Evolutionary conservation across 2,329 filamentous ascomycete genomes (phyloP), one percentile per base, ranked within the genome.

Genomic region (Sclerotiophoma versabilis): DNA sequence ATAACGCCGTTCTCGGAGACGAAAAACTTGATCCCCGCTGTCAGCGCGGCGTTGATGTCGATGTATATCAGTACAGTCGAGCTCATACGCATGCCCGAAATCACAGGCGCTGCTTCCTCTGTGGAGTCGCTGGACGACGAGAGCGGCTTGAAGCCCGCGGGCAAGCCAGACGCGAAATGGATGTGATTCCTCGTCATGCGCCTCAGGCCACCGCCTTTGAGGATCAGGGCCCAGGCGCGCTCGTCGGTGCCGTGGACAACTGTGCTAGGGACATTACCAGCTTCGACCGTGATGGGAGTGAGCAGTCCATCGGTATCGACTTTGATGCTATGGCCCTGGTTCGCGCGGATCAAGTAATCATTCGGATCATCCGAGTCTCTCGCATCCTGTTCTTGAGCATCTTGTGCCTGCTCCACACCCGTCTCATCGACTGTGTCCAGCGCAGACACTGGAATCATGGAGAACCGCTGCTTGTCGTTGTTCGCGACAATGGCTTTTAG

Each of bases 211-310:
- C 93, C 93, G 0, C 84, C 81, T n/a, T 81, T 80, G 10, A 92
- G 75, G 57, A 99, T 98, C 10, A 81, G 69, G 0, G 83, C 78
- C 89, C 92, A 97, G 17, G 89, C 89, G 12, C 84, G 84, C 65
- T 93, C 91, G 70, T 92, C 96, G 0, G 93, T 97, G 30, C 95
- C 93, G 76, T 98, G 93, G 2, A 98, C 85, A 3, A 92, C 91
- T 0, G 82, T 80, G 0, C 80, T 69, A 0, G 91, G 91, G 1
- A 93, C 65, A 58, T 84, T 84, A 20, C 68, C 82, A 6, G 72
- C 76, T 27, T 83, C 82, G 0, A 41, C 17, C 0, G 68, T 87
- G 52, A 97, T 80, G 6, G 88, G 87, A 17, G 81, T 83, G 3
- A 96, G 84, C 2, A 96, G 82, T 0, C 83, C 83, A 39, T 88